phyloP scores from a whole-genome alignment of 768 basidiomycete genomes.

The Dioszegia aurantiaca region DNA sequence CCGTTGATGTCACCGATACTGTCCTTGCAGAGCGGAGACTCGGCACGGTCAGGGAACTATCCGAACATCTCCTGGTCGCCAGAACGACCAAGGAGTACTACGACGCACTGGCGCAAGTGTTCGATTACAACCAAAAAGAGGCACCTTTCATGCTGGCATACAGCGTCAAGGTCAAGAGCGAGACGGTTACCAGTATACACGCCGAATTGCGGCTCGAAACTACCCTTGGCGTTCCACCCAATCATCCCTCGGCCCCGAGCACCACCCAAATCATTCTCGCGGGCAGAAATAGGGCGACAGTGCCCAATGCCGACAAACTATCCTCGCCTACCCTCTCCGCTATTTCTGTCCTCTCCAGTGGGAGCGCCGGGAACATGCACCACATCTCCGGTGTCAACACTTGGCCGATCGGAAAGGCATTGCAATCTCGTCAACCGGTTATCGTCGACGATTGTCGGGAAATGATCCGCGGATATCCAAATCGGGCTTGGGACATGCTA shows the following conservation, averaged over 20 bases:
- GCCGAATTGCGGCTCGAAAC: slow-evolving; percentile 24
- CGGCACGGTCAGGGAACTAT: slow-evolving; percentile 28
- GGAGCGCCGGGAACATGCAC: slow-evolving; percentile 21
- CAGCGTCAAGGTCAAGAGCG: slow-evolving; percentile 24
- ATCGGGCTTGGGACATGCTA: slow-evolving; percentile 47
- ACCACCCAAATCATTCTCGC: slow-evolving; percentile 17
- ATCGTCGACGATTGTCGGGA: slow-evolving; percentile 41
- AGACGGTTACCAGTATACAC: not conserved
- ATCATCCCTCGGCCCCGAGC: slow-evolving; percentile 26
- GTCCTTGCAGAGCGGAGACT: slow-evolving; percentile 37
- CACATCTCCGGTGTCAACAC: slow-evolving; percentile 18
- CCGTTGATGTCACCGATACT: slow-evolving; percentile 31
- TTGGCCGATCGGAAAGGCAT: slow-evolving; percentile 47
- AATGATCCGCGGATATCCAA: slow-evolving; percentile 32
- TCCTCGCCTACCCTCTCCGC: slow-evolving; percentile 41
- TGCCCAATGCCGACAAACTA: slow-evolving; percentile 31
- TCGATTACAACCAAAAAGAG: slow-evolving; percentile 37
- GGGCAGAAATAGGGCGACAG: slow-evolving; percentile 11
- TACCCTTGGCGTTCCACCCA: slow-evolving; percentile 33
- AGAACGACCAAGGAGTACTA: slow-evolving; percentile 33
- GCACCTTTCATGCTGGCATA: slow-evolving; percentile 41
- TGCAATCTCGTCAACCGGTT: slow-evolving; percentile 39
- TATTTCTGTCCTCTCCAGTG: slow-evolving; percentile 40
- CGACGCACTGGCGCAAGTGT: slow-evolving; percentile 23
- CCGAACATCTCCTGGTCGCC: slow-evolving; percentile 33